Percentiles rank a stretch among this genome's conserved stretches.
phyloP scores from a whole-genome alignment of 192 early-diverging fungal species.

The Gonapodya sp. region DNA sequence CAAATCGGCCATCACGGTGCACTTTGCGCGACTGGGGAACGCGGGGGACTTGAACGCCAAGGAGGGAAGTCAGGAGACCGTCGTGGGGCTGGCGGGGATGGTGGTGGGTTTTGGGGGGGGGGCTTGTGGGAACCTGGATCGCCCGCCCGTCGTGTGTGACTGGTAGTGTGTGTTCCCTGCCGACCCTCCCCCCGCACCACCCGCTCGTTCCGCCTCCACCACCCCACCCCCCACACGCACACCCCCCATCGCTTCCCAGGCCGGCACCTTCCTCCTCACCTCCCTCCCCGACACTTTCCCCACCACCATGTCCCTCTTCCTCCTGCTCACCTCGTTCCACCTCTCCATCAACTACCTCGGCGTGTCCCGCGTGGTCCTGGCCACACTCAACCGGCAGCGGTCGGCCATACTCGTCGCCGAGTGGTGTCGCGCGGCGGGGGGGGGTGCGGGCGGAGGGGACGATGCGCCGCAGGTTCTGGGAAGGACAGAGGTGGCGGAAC shows the following conservation, averaged over 20 bases:
- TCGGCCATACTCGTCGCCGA: conserved; percentile 19
- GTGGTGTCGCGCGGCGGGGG: background rate
- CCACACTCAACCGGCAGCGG: conserved; percentile 27
- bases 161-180: too few species aligned
- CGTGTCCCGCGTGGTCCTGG: conserved; percentile 23
- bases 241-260: conserved; percentile 9
- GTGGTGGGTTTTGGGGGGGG: conserved; percentile 12
- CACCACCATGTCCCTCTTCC: background rate
- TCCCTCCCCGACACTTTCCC: conserved; percentile 20
- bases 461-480: background rate
- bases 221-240: background rate
- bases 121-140: background rate
- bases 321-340: conserved; percentile 16
- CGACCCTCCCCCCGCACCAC: too few species aligned
- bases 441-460: background rate
- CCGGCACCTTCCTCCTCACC: conserved; percentile 8
- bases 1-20: conserved; percentile 28
- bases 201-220: too few species aligned
- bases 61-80: conserved; percentile 36
- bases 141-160: too few species aligned
- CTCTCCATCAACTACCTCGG: conserved; percentile 26
- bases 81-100: conserved; percentile 29
- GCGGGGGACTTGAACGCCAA: conserved; percentile 32
- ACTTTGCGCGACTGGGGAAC: conserved; percentile 29
- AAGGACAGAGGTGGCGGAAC: background rate